Base-by-base conservation (phyloP, 495 filamentous ascomycete genomes). In the Opeltia flavorubescens region DNA sequence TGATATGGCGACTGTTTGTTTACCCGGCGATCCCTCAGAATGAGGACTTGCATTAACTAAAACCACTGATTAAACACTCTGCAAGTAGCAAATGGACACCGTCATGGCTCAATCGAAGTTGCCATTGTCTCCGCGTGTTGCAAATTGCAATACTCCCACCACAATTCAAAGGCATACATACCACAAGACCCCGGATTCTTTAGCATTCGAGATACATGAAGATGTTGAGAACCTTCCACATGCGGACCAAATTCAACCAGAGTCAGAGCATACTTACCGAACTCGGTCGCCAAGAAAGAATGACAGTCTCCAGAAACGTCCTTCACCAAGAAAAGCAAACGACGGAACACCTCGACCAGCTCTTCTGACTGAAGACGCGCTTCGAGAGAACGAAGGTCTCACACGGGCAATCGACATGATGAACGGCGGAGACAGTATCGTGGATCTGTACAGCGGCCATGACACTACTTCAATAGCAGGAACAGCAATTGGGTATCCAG, bases 61-160 rank as follows among this genome's bases (percentile, higher is more conserved):
- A n/a, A n/a, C n/a, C n/a, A n/a, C n/a, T n/a, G n/a, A n/a, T n/a
- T n/a, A n/a, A n/a, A n/a, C n/a, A n/a, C n/a, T n/a, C n/a, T n/a
- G n/a, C n/a, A n/a, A n/a, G n/a, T n/a, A n/a, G n/a, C n/a, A n/a
- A 6, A 31, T 31, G 6, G 36, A 40, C 6, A 7, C 36, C 6
- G 15, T 17, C 33, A 74, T 72, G 70, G 59, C 66, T 18, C 60
- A 64, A 47, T 64, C 68, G 41, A 58, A 71, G 13, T 69, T 67
- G 11, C 67, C 69, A 1, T 57, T 72, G 31, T 65, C 69, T 7
- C 54, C 66, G 11, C 65, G 62, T 18, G 60, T 56, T 44, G 61
- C 68, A 47, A 75, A 75, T 47, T 59, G 41, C 1, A 51, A 49
- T 12, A 45, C 46, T 7, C 41, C 49, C 12, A 30, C 29, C 18